A percentile compares a stretch with the other conserved stretches of the same genome.
These are phyloP conservation scores for Candida railenensis DNA, from an alignment of 805 yeast species.

Conservation along the genomic window DNA sequence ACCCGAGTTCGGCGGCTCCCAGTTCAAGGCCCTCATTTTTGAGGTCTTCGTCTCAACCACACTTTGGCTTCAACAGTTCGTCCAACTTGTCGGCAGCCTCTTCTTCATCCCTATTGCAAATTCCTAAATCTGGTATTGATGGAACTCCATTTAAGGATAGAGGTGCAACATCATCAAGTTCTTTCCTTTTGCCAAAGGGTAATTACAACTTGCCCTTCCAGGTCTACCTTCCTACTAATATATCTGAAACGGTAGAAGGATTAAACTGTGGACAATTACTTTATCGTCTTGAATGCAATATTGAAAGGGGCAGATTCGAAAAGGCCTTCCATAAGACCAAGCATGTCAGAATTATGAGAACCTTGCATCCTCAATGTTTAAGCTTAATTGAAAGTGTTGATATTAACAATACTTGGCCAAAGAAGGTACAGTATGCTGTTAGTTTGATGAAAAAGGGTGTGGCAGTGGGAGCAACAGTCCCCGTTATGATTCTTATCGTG, in stretches of 20 bases:
- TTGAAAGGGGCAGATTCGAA: conserved; percentile 44
- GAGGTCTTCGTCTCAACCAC: conserved; percentile 33
- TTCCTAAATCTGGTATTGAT: conserved; percentile 37
- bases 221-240: conserved; percentile 43
- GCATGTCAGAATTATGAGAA: conserved; percentile 44
- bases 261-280: conserved; percentile 40
- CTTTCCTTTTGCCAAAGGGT: conserved; percentile 48
- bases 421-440: conserved; percentile 50
- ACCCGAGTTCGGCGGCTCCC: background rate
- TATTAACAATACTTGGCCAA: conserved; percentile 52
- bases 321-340: conserved; percentile 32
- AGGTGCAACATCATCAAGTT: conserved; percentile 18
- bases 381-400: conserved; percentile 43
- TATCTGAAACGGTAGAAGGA: conserved; percentile 54
- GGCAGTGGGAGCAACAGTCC: conserved; percentile 45
- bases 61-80: conserved; percentile 6
- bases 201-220: conserved; percentile 52
- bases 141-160: conserved; percentile 43
- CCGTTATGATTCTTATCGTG: conserved; percentile 42
- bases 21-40: conserved; percentile 23
- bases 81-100: conserved; percentile 2
- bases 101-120: conserved; percentile 16
- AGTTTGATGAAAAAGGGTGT: conserved; percentile 41
- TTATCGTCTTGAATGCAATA: conserved; percentile 42
- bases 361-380: conserved; percentile 40